Evolutionary conservation across 2,329 filamentous ascomycete genomes (phyloP).

Genomic region (Helotiales sp.): DNA sequence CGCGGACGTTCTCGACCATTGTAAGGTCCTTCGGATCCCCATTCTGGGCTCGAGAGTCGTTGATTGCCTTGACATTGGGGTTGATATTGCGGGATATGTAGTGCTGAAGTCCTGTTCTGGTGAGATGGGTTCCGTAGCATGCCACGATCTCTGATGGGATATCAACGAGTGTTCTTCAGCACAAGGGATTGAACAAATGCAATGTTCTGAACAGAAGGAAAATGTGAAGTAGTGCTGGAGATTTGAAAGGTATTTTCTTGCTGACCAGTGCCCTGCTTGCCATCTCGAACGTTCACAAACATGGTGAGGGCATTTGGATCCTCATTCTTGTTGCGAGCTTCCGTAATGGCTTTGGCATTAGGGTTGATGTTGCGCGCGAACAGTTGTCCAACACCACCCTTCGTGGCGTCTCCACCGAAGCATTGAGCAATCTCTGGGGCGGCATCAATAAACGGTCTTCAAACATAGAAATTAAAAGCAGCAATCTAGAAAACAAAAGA

Average conservation of each 20-base stretch:
- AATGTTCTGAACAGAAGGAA: neutral
- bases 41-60: neutral
- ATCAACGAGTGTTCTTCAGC: too few relatives aligned
- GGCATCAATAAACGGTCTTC: conserved; percentile 11
- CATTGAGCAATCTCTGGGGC: conserved; percentile 12
- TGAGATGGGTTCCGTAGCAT: too few relatives aligned
- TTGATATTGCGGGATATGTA: neutral
- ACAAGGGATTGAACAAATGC: conserved; percentile 7
- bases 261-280: neutral
- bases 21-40: conserved; percentile 3
- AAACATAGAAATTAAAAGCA: neutral
- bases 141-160: too few relatives aligned
- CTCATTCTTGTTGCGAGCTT: conserved; percentile 29
- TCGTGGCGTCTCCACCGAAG: conserved; percentile 51
- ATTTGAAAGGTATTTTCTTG: neutral
- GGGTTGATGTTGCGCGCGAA: conserved; percentile 36
- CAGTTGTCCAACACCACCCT: conserved; percentile 32
- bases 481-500: neutral
- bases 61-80: conserved; percentile 4
- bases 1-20: conserved; percentile 4
- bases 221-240: neutral
- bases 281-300: neutral
- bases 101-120: too few relatives aligned
- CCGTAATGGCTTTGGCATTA: conserved; percentile 37
- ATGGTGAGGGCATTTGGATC: conserved; percentile 29